Evolutionary conservation across 2,329 filamentous ascomycete species (phyloP).

Genomic region (Microdochium paspali): DNA sequence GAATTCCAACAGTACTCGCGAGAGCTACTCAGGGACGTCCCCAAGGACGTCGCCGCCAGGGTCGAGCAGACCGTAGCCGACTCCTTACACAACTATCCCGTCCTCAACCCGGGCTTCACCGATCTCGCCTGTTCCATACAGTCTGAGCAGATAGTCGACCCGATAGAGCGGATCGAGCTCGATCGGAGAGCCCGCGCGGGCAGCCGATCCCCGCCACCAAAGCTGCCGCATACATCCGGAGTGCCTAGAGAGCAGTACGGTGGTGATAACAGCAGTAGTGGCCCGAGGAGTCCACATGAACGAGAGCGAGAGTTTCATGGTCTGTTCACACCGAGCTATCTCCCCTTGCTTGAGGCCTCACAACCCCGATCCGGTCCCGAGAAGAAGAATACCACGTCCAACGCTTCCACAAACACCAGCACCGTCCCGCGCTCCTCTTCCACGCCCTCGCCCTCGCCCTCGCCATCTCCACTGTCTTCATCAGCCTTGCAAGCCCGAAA

Average conservation of each 20-base stretch:
- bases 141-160: conserved; percentile 3
- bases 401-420: conserved; percentile 8
- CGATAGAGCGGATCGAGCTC: conserved; percentile 5
- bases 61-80: conserved; percentile 37
- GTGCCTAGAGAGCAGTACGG: conserved; percentile 20
- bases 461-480: too few relatives aligned
- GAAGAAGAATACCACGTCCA: conserved; percentile 9
- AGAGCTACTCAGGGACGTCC: conserved; percentile 36
- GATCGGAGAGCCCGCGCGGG: conserved; percentile 11
- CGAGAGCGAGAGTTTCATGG: conserved; percentile 52
- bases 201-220: conserved; percentile 26
- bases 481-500: neutral
- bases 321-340: conserved; percentile 52
- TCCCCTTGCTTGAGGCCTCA: conserved; percentile 48
- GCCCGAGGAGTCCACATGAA: conserved; percentile 36
- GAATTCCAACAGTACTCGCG: conserved; percentile 48
- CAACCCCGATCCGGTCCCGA: conserved; percentile 14
- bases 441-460: too few relatives aligned
- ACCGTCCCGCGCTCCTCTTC: neutral
- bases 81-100: conserved; percentile 32
- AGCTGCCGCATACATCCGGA: conserved; percentile 27
- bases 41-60: conserved; percentile 33
- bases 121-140: conserved; percentile 2
- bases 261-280: conserved; percentile 10
- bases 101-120: conserved; percentile 23